These are phyloP conservation scores for Tephrocybe rancida DNA, from an alignment of 768 basidiomycete species.

Conservation along the genomic window DNA sequence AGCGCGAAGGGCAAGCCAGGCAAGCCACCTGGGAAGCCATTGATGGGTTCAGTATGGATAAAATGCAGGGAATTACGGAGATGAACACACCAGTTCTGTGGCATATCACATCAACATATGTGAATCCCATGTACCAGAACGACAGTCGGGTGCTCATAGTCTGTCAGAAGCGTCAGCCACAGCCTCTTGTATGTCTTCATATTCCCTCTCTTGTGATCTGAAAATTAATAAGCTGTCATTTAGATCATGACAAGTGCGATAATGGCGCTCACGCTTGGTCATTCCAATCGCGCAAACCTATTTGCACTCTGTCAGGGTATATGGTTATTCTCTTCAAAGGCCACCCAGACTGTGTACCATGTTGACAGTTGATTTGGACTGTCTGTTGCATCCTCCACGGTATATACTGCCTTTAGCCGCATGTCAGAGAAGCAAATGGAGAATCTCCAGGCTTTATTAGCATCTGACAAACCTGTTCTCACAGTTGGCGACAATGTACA, in stretches of 20 bases:
- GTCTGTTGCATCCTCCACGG: conserved; percentile 18
- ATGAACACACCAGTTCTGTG: conserved; percentile 11
- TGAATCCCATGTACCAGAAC: neutral
- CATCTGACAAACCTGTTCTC: neutral
- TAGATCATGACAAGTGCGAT: conserved; percentile 17
- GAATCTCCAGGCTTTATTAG: conserved; percentile 2
- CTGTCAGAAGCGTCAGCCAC: conserved; percentile 2
- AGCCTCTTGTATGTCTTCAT: conserved; percentile 10
- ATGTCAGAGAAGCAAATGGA: conserved; percentile 15
- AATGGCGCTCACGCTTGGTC: conserved; percentile 20
- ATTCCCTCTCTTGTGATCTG: neutral
- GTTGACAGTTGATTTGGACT: conserved; percentile 19
- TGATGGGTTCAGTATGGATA: conserved; percentile 14
- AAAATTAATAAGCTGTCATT: neutral
- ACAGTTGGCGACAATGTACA: conserved; percentile 23
- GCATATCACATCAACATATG: conserved; percentile 12
- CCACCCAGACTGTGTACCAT: conserved; percentile 15
- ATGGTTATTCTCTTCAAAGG: conserved; percentile 20
- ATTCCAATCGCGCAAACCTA: conserved; percentile 14
- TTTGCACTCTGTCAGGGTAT: conserved; percentile 19
- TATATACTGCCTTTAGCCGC: conserved; percentile 11
- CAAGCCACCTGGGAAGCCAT: conserved; percentile 13
- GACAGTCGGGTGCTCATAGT: neutral
- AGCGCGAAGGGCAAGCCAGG: neutral
- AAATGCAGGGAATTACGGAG: conserved; percentile 9